phyloP scores from a whole-genome alignment of 2,329 filamentous ascomycete species.

The Trichoderma atrobrunneum region DNA sequence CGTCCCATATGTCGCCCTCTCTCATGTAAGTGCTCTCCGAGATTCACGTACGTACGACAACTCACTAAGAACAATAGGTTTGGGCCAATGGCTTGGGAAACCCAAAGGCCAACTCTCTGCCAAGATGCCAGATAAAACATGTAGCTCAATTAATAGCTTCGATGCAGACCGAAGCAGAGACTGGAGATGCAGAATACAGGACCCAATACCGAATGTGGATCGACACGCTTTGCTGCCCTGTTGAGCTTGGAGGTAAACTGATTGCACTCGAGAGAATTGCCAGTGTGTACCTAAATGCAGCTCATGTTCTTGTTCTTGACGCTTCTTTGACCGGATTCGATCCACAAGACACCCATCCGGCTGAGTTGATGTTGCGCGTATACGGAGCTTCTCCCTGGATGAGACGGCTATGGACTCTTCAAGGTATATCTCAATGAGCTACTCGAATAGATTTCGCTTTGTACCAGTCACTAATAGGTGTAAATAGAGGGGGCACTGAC shows the following conservation, averaged over 20 bases:
- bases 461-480: not conserved
- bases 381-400: conserved; percentile 38
- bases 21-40: conserved; percentile 29
- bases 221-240: conserved; percentile 36
- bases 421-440: conserved; percentile 23
- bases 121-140: conserved; percentile 31
- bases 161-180: conserved; percentile 18
- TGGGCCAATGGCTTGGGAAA: conserved; percentile 39
- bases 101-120: conserved; percentile 30
- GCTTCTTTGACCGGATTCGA: conserved; percentile 28
- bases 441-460: not conserved
- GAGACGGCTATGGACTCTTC: conserved; percentile 40
- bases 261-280: conserved; percentile 35
- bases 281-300: conserved; percentile 33
- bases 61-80: conserved; percentile 23
- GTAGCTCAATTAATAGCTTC: conserved; percentile 27
- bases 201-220: conserved; percentile 31
- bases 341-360: conserved; percentile 18
- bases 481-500: conserved; percentile 33
- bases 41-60: too few species aligned
- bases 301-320: conserved; percentile 35
- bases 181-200: not conserved
- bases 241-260: conserved; percentile 25
- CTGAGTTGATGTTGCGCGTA: conserved; percentile 32
- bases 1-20: conserved; percentile 34